Evolutionary conservation across 2,329 filamentous ascomycete species (phyloP), one percentile per base, ranked within the genome.

Genomic region (Penicillium sp.): DNA sequence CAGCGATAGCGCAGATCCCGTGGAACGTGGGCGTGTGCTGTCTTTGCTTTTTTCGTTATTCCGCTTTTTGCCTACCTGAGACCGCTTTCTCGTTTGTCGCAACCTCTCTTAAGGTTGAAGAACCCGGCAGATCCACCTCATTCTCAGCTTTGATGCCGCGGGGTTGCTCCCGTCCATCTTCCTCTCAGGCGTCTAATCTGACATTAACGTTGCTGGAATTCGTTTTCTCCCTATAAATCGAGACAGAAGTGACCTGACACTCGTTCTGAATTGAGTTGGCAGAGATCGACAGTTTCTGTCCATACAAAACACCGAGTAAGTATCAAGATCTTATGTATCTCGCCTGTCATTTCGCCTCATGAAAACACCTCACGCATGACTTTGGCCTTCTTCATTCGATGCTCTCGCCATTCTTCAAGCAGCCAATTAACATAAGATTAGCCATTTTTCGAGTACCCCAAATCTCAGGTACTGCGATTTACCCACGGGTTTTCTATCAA

Each of bases 1-100:
- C 33, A 36, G 11, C 7, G n/a, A 20, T 36, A 10, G 18, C 10
- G 1, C 18, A 20, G 10, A 20, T 5, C 6, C 35, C 6, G 35
- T 13, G 35, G 35, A 27, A 25, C 39, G 22, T 25, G 39, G 22
- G n/a, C 39, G 22, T 27, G 22, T 20, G 10, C 25, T 16, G 13
- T 20, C 39, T 49, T 31, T 42, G 14, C 38, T 42, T 25, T 16
- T 24, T 22, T 18, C n/a, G n/a, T n/a, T 18, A 18, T 33, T 13
- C 27, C 22, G 14, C 22, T n/a, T 36, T 28, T 39, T 44, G 31
- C 47, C 33, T 25, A 11, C 5, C 30, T 6, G 40, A 40, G 16
- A 49, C 40, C 33, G 40, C 40, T 43, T 39, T 49, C n/a, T 42
- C 47, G 40, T 44, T 49, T 49, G 47, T 22, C 18, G 40, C 40